Base-by-base conservation (phyloP, 352 stramenopile genomes). In the Phytophthora macrochlamydospora region DNA sequence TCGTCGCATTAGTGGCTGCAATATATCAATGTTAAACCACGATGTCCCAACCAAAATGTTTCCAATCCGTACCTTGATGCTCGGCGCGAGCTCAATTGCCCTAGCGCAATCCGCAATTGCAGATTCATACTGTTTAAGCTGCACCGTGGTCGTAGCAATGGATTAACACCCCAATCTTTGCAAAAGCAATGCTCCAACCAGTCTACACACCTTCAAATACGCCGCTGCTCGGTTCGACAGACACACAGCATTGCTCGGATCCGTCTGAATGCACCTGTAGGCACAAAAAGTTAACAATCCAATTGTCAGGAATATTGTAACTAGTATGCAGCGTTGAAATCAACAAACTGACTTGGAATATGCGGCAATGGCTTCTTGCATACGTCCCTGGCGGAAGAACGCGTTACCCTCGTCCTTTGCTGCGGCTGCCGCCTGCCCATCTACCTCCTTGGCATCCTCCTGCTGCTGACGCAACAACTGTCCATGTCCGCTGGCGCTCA, bases 221-320 rank as follows among this genome's bases (percentile, higher is more conserved):
- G 79, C 80, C 28, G 82, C 82, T 35, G 84, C 84, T 62, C 84
- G 73, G 56, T 93, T 93, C n/a, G 82, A 89, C n/a, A 81, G 71
- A 9, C 71, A 78, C 50, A 83, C 49, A 14, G 76, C 73, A 32
- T 85, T 78, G 11, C 13, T 54, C 8, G 65, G 54, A 31, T 85
- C 75, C 18, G 81, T 54, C n/a, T 73, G 67, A 60, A 90, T 73
- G 45, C 78, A 89, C n/a, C 79, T 89, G 45, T 2, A 61, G 9
- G 0, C 12, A 50, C 2, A 53, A 62, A 53, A 28, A 35, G 32
- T 60, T 7, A 65, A 40, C 29, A 49, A 61, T 51, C 18, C 18
- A 24, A 24, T 24, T 0, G 18, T 24, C 18, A 24, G 33, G 18
- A 28, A 9, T 12, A 12, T 12, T 54, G 9, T 35, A 49, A 11